Base-by-base conservation (phyloP, 345 rosid species). In the Eucalyptus grandis region DNA sequence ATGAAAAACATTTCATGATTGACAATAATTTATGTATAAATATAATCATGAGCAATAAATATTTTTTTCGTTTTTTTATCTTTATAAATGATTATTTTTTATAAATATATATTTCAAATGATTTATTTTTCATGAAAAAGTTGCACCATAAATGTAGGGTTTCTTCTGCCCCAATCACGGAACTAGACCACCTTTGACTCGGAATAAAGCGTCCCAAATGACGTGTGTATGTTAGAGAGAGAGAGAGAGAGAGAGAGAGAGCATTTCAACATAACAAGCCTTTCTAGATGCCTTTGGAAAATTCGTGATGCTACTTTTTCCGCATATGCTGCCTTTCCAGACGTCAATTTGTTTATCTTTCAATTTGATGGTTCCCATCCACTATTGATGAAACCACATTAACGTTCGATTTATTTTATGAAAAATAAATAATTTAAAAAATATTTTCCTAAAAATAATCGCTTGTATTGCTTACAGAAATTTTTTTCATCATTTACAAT, bases 391-490 rank as follows among this genome's bases (percentile, higher is more conserved):
- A 69, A 34, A 34, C 24, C 44, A 15, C 14, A 9, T 34, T 34
- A 9, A 34, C 7, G 1, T 17, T 40, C 5, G 0, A 2, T 40
- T 77, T 77, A 21, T 40, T 40, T 72, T 6, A 2, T 2, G 7
- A 21, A 77, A 40, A 77, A 21, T 77, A 22, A 40, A 21, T 21
- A 6, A 77, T 40, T 77, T 37, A 0, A 40, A 77, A 37, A 21
- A 11, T 77, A 21, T 11, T 40, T 40, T 77, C 0, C 2, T 77
- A 77, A 69, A 69, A 2, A 72, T 9, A 3, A 5, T 0, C 0
- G 2, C 8, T 22, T 2, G 1, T 40, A 40, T 77, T 2, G 1
- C 5, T 22, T 37, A 40, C 3, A 21, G 1, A 37, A 77, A 21
- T 21, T 6, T 22, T 21, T 21, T 77, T 77, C 11, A n/a, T 65